Conservation (phyloP, 2,329 filamentous ascomycete species). For the Ceratocystis huliohia region DNA sequence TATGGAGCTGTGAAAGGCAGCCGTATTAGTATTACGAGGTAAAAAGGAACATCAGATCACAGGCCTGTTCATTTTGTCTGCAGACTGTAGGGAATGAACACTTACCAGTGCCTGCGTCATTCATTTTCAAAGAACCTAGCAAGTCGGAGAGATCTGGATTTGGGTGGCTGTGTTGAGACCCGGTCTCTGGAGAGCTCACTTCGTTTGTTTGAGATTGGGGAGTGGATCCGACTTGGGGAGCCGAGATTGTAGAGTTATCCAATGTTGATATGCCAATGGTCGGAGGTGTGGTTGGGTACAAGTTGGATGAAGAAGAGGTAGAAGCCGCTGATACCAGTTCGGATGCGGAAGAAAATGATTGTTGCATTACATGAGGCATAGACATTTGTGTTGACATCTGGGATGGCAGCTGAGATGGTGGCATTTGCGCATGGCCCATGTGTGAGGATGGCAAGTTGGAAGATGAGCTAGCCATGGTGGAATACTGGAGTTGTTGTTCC, state of each 20-base stretch:
- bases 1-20: slow-evolving; percentile 54
- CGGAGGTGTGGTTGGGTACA: slow-evolving; percentile 19
- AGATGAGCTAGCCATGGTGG: slow-evolving; percentile 27
- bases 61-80: neutral
- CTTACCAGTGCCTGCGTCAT: slow-evolving; percentile 74
- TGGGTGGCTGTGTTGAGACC: slow-evolving; percentile 50
- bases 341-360: slow-evolving; percentile 10
- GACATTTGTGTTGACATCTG: neutral
- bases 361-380: slow-evolving; percentile 8
- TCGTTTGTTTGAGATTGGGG: slow-evolving; percentile 13
- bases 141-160: slow-evolving; percentile 65
- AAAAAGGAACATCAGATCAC: neutral
- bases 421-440: slow-evolving; percentile 7
- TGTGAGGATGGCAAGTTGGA: neutral
- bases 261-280: slow-evolving; percentile 11
- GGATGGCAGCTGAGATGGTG: neutral
- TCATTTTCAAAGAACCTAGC: slow-evolving; percentile 74
- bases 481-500: slow-evolving; percentile 34
- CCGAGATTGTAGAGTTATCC: slow-evolving; percentile 9
- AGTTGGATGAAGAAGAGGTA: slow-evolving; percentile 6
- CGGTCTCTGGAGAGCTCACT: slow-evolving; percentile 35
- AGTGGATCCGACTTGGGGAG: slow-evolving; percentile 10
- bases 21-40: slow-evolving; percentile 5
- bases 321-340: neutral
- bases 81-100: neutral